phyloP scores from a whole-genome alignment of 768 basidiomycete species.

The Lactarius sp. region DNA sequence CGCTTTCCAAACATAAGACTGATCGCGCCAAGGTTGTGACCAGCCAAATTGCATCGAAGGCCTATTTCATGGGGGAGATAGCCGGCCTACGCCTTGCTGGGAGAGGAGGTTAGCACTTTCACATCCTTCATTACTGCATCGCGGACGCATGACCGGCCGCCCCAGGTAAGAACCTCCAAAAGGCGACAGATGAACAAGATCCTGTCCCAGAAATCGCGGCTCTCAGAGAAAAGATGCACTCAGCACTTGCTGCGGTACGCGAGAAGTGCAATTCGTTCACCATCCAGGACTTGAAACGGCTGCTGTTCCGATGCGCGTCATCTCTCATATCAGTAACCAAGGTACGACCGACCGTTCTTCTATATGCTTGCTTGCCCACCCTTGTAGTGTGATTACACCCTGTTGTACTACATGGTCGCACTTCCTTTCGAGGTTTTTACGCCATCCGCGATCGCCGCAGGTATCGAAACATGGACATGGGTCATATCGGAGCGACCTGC shows the following conservation, averaged over 20 bases:
- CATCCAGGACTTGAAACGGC: slow-evolving; percentile 75
- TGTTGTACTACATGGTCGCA: slow-evolving; percentile 81
- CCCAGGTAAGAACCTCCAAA: slow-evolving; percentile 55
- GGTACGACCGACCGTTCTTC: slow-evolving; percentile 36
- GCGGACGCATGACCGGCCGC: not conserved
- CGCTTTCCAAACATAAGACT: slow-evolving; percentile 57
- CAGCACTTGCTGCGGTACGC: slow-evolving; percentile 62
- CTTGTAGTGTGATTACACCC: slow-evolving; percentile 71
- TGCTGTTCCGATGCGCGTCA: slow-evolving; percentile 84
- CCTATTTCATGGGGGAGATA: slow-evolving; percentile 85
- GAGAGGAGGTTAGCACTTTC: slow-evolving; percentile 47
- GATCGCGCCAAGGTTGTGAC: slow-evolving; percentile 80
- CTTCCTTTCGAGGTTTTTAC: slow-evolving; percentile 89
- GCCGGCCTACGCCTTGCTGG: slow-evolving; percentile 73
- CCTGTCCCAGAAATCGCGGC: slow-evolving; percentile 57
- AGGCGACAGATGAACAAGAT: slow-evolving; percentile 53
- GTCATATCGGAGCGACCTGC: slow-evolving; percentile 80
- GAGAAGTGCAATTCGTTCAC: slow-evolving; percentile 69
- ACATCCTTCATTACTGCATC: not conserved
- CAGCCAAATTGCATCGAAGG: slow-evolving; percentile 84
- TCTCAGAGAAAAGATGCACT: slow-evolving; percentile 62
- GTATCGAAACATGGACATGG: slow-evolving; percentile 96
- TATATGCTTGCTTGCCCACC: not conserved
- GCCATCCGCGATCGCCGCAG: slow-evolving; percentile 77
- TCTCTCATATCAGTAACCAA: slow-evolving; percentile 64